phyloP scores from a whole-genome alignment of 139 green algal genomes.

The Chlorella sorokiniana region DNA sequence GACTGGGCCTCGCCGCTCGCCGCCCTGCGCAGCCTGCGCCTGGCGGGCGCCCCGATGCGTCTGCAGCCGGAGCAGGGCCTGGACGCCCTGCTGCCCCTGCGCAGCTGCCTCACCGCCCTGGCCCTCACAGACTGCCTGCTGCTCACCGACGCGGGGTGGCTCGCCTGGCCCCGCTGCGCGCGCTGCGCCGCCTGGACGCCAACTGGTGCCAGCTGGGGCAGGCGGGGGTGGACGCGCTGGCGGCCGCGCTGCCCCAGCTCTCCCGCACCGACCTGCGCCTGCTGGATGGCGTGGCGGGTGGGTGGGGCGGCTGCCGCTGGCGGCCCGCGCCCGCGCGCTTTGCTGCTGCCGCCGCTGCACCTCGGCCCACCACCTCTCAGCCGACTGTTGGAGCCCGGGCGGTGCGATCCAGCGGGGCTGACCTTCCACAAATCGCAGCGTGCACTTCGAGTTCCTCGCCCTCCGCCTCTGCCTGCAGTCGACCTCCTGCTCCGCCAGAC shows the following conservation, averaged over 20 bases:
- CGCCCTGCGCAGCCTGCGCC: not conserved
- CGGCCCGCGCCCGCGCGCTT: too few relatives aligned
- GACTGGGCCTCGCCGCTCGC: not conserved
- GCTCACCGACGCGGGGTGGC: not conserved
- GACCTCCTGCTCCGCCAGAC: slow-evolving; percentile 1
- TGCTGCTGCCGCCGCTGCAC: not conserved
- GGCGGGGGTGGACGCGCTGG: slow-evolving; percentile 1
- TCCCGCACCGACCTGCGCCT: slow-evolving; percentile 6
- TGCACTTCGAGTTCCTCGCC: not conserved
- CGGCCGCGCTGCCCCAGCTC: slow-evolving; percentile 7
- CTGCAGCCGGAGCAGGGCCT: slow-evolving; percentile 33
- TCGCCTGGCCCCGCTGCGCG: not conserved
- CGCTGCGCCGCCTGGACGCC: slow-evolving; percentile 9
- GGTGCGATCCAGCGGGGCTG: not conserved
- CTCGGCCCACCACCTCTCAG: not conserved
- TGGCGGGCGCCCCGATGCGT: not conserved
- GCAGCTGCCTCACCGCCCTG: not conserved
- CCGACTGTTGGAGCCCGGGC: not conserved
- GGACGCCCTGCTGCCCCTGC: slow-evolving; percentile 9
- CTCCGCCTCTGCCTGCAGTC: not conserved
- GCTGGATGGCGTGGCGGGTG: slow-evolving; percentile 8
- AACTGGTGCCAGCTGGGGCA: slow-evolving; percentile 7
- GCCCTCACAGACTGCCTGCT: slow-evolving; percentile 14
- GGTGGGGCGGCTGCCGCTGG: not conserved
- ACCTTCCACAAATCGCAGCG: not conserved